phyloP scores from a whole-genome alignment of 495 filamentous ascomycete species.

The Podospora comata region DNA sequence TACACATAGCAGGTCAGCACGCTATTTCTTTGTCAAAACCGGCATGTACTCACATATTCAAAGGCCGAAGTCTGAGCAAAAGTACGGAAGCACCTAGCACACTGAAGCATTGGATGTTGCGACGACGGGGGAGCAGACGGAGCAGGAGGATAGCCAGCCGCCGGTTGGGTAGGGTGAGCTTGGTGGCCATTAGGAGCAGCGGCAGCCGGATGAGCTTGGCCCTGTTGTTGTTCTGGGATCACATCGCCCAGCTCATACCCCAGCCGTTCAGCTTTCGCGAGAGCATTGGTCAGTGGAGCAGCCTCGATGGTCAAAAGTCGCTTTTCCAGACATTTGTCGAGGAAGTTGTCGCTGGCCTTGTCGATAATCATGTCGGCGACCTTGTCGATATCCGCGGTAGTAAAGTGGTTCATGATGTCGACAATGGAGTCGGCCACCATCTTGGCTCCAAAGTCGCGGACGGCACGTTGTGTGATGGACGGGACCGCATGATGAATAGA shows the following conservation, averaged over 20 bases:
- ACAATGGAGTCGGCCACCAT: slow-evolving; percentile 42
- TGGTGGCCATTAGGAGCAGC: slow-evolving; percentile 16
- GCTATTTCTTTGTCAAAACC: not conserved
- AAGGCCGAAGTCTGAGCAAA: slow-evolving; percentile 34
- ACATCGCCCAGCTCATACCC: slow-evolving; percentile 46
- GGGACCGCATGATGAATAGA: slow-evolving; percentile 43
- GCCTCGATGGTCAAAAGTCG: slow-evolving; percentile 48
- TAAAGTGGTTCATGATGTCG: slow-evolving; percentile 41
- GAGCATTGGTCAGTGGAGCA: slow-evolving; percentile 46
- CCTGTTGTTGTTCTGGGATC: slow-evolving; percentile 36
- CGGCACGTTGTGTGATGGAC: slow-evolving; percentile 37
- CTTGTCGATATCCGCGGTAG: slow-evolving; percentile 36
- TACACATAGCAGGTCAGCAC: slow-evolving; percentile 15
- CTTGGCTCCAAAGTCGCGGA: slow-evolving; percentile 45
- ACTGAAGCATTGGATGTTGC: slow-evolving; percentile 28
- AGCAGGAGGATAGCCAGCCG: slow-evolving; percentile 5
- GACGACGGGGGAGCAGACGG: not conserved
- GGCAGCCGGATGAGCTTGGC: slow-evolving; percentile 10
- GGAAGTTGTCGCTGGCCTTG: slow-evolving; percentile 45
- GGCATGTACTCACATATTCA: slow-evolving; percentile 38
- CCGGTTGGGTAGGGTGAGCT: slow-evolving; percentile 8
- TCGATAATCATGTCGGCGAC: slow-evolving; percentile 39
- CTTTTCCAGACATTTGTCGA: slow-evolving; percentile 45
- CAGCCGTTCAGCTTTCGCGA: slow-evolving; percentile 49
- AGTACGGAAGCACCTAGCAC: slow-evolving; percentile 39